These are phyloP conservation scores for Aspergillus vadensis DNA, from an alignment of 2,329 filamentous ascomycete genomes.

Conservation along the genomic window DNA sequence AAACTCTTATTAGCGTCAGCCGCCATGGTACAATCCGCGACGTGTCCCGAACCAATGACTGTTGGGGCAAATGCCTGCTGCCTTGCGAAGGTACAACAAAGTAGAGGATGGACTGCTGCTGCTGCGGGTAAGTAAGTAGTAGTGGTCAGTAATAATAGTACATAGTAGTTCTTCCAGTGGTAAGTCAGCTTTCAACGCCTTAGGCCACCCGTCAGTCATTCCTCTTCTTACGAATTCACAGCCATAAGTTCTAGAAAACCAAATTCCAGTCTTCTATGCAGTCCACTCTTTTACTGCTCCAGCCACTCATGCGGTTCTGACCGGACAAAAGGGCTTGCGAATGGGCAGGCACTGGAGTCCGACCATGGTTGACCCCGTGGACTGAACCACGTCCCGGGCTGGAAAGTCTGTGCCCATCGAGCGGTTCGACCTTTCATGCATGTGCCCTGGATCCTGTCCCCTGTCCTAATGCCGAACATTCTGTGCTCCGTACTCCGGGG, in stretches of 20 bases:
- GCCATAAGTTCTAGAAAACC: constrained; percentile 24
- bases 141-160: background rate
- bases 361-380: constrained; percentile 13
- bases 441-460: background rate
- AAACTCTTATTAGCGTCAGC: background rate
- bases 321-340: constrained; percentile 15
- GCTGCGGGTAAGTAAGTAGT: too few species aligned
- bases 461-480: background rate
- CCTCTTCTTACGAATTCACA: constrained; percentile 6
- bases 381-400: constrained; percentile 6
- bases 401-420: constrained; percentile 4
- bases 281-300: constrained; percentile 5
- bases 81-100: background rate
- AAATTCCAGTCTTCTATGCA: constrained; percentile 25
- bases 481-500: background rate
- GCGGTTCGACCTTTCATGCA: constrained; percentile 8
- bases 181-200: background rate
- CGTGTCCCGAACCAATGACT: constrained; percentile 2
- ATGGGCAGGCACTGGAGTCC: constrained; percentile 16
- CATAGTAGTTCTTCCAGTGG: background rate
- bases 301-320: constrained; percentile 16
- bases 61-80: constrained; percentile 3
- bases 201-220: background rate
- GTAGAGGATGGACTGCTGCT: too few species aligned
- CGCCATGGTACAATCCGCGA: background rate